Evolutionary conservation across 805 yeast genomes (phyloP).

Genomic region (Saccharomycodes ludwigii): DNA sequence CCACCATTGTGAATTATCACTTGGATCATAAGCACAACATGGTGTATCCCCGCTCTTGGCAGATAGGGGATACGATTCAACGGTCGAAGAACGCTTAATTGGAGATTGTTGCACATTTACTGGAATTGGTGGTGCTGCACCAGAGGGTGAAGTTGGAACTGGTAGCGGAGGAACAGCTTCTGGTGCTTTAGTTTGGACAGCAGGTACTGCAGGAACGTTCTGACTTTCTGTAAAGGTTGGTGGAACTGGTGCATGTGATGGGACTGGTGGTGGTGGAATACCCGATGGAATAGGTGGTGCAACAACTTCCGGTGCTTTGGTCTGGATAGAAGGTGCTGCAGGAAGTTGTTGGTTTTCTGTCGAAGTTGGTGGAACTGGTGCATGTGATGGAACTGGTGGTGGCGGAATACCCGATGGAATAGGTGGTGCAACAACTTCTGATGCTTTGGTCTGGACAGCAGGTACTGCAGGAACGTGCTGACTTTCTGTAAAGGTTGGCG

Average conservation of each 20-base stretch:
- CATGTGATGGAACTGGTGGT: constrained; percentile 6
- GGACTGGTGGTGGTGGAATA: constrained; percentile 5
- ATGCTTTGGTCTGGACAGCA: constrained; percentile 6
- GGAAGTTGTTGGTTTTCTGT: constrained; percentile 7
- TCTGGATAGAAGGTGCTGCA: constrained; percentile 1
- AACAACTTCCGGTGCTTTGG: constrained; percentile 3
- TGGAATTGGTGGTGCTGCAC: constrained; percentile 8
- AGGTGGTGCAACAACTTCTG: constrained; percentile 7
- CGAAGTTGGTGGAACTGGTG: constrained; percentile 14
- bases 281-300: constrained; percentile 7
- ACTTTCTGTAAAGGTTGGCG: too few species aligned
- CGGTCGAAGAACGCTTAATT: background rate
- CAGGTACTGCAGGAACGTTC: constrained; percentile 6
- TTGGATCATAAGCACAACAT: constrained; percentile 17
- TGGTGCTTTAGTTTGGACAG: constrained; percentile 7
- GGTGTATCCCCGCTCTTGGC: constrained; percentile 4
- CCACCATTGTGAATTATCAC: constrained; percentile 54
- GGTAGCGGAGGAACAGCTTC: constrained; percentile 5
- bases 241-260: constrained; percentile 12
- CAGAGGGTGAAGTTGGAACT: constrained; percentile 10
- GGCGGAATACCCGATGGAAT: constrained; percentile 5
- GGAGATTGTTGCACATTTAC: constrained; percentile 6
- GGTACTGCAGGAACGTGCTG: constrained; percentile 5
- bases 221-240: too few species aligned
- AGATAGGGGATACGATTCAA: constrained; percentile 8